Base-by-base conservation (phyloP, 2,329 filamentous ascomycete genomes). In the Grosmannia clavigera region DNA sequence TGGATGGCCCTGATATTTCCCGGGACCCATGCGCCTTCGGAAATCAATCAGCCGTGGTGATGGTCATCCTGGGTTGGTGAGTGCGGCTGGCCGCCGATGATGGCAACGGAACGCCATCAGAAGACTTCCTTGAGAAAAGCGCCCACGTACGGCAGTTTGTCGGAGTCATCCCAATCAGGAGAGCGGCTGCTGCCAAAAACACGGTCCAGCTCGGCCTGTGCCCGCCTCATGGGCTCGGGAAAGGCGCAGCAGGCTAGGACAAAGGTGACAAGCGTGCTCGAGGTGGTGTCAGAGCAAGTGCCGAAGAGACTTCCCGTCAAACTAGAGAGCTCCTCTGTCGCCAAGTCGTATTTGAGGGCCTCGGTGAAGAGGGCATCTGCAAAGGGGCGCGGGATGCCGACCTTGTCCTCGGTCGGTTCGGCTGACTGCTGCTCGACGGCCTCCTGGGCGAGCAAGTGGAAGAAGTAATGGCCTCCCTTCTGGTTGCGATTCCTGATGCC, bases 91-190 rank as follows among this genome's bases (percentile, higher is more conserved):
- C 76, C 76, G 19, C 75, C 73, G n/a, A 80, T 74, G 52, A 78
- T 76, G 12, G 75, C 74, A 0, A 81, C 76, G 0, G 80, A 78
- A 5, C 80, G 73, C 79, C 81, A 83, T 2, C 81, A 74, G 12
- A 83, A 68, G 1, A 78, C 73, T 62, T 85, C 82, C 61, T 82
- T 82, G 22, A 82, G 73, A 14, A 81, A 72, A 1, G 77, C 78
- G 25, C 75, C 72, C 38, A 83, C 66, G 64, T 84, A 84, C 0
- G 80, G 80, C 10, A 84, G 66, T 3, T 70, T 68, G 0, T 71
- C 68, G 27, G 73, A 71, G 64, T 84, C 80, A 38, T 76, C 73
- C 67, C 75, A 78, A 22, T 66, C 68, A 0, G 81, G 81, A 10
- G 75, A 71, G 3, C 81, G 72, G 12, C 71, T 60, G 0, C 69